Evolutionary conservation across 352 stramenopile genomes (phyloP).

Genomic region (Pythium dissimile): DNA sequence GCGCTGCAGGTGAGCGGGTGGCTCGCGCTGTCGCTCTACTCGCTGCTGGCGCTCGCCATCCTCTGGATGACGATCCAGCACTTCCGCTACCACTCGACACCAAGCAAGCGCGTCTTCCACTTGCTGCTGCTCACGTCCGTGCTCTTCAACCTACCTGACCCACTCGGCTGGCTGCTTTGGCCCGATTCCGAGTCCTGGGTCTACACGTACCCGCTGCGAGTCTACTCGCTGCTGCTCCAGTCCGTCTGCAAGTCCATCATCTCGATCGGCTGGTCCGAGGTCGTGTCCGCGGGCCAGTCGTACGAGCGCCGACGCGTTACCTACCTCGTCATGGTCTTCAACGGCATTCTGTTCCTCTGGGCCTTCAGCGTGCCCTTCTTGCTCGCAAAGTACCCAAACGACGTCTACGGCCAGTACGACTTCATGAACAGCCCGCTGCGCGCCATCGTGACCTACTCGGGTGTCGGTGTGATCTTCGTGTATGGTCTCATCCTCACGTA

Average conservation of each 20-base stretch:
- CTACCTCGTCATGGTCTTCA: slow-evolving; percentile 53
- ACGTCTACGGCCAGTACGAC: slow-evolving; percentile 56
- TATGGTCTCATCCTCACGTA: slow-evolving; percentile 68
- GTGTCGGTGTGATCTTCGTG: slow-evolving; percentile 50
- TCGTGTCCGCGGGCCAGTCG: slow-evolving; percentile 72
- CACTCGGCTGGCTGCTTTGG: slow-evolving; percentile 54
- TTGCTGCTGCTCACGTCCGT: slow-evolving; percentile 60
- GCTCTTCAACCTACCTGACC: slow-evolving; percentile 61
- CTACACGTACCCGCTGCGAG: slow-evolving; percentile 53
- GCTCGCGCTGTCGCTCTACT: slow-evolving; percentile 61
- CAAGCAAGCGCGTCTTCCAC: slow-evolving; percentile 72
- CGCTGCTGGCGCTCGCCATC: slow-evolving; percentile 49
- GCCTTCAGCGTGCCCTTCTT: slow-evolving; percentile 53
- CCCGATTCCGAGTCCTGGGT: slow-evolving; percentile 64
- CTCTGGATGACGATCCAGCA: slow-evolving; percentile 65
- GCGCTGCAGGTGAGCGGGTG: slow-evolving; percentile 53
- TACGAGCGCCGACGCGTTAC: slow-evolving; percentile 50
- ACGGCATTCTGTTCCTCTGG: slow-evolving; percentile 53
- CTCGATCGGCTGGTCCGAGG: slow-evolving; percentile 73
- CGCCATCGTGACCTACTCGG: slow-evolving; percentile 53
- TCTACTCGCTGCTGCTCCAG: slow-evolving; percentile 69
- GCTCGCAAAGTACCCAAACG: slow-evolving; percentile 45
- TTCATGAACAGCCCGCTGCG: slow-evolving; percentile 60
- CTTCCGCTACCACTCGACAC: slow-evolving; percentile 44
- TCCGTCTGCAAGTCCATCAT: slow-evolving; percentile 81